Conservation (phyloP, 257 asterid genomes). For the Nicotiana noctiflora region DNA sequence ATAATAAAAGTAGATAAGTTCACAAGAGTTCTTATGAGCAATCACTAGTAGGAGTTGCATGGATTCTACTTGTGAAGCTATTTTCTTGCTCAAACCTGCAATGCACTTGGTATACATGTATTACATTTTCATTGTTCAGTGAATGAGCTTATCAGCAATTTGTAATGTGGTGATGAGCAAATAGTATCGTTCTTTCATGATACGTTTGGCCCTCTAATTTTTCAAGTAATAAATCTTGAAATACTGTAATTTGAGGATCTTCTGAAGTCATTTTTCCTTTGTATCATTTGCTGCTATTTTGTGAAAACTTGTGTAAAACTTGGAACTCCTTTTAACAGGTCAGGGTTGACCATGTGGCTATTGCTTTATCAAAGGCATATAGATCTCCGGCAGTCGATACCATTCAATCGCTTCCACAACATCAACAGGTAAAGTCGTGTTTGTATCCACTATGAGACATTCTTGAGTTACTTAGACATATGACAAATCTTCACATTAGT, state of each 20-base stretch:
- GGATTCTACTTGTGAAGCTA: background rate
- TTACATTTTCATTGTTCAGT: background rate
- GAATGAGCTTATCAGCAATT: background rate
- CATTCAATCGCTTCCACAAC: slow-evolving; percentile 88
- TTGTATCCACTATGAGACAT: background rate
- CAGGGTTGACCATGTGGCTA: slow-evolving; percentile 83
- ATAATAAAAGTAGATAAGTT: background rate
- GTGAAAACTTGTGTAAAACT: background rate
- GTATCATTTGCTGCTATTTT: background rate
- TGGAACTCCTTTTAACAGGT: slow-evolving; percentile 40
- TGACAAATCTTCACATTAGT: background rate
- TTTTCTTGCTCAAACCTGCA: background rate
- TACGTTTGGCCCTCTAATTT: too few relatives aligned
- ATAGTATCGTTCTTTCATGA: too few relatives aligned
- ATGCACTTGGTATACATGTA: background rate
- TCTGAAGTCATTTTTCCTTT: too few relatives aligned
- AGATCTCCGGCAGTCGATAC: slow-evolving; percentile 78
- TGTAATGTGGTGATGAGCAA: background rate
- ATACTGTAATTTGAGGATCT: too few relatives aligned
- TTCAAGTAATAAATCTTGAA: background rate
- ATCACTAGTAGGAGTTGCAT: background rate
- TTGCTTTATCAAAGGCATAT: slow-evolving; percentile 74
- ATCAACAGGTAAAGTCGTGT: slow-evolving; percentile 69
- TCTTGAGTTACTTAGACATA: background rate
- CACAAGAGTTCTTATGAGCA: background rate